Base-by-base conservation (phyloP, 805 yeast genomes). In the Lipomyces starkeyi region DNA sequence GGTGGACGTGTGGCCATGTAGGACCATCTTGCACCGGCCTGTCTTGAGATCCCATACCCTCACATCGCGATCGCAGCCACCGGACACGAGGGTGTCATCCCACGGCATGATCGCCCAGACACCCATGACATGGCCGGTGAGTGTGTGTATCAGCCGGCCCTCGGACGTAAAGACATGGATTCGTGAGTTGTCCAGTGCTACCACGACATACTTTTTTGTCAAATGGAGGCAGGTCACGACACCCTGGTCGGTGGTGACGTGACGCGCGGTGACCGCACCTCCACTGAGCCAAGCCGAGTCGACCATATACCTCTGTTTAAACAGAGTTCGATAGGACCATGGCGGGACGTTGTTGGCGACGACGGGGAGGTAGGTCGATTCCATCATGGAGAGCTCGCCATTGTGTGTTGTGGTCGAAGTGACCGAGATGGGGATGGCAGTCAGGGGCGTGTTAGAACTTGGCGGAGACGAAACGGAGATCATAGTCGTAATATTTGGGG, bases 91-190 rank as follows among this genome's bases (percentile, higher is more conserved):
- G 74, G 94, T 89, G 75, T 93, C 87, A 56, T 97, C 97, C 80
- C 89, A 92, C 0, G 97, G 91, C 56, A 93, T 90, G 68, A 95
- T 89, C 37, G 97, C 93, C 98, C 98, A 94, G 14, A 95, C 97
- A 54, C 98, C 99, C 83, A 93, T 97, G 62, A 95, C 92, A 77
- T 95, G 99, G 4, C 99, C 99, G 80, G 91, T 92, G 76, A 94
- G 97, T 0, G 98, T 93, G 70, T 97, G 83, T n/a, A 93, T 73
- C 61, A 80, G 74, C 58, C 76, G 72, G 47, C 84, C 83, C 67
- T 78, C 80, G 61, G 74, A 75, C 49, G 78, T 72, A 72, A 83
- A 80, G 32, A 83, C 80, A 62, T 80, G 81, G 47, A 85, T 75
- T 27, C 80, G 75, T 34, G 84, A 79, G 65, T 80, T 78, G 71